These are phyloP conservation scores for Saturnispora gosingensis DNA, from an alignment of 805 yeast species.

Conservation along the genomic window DNA sequence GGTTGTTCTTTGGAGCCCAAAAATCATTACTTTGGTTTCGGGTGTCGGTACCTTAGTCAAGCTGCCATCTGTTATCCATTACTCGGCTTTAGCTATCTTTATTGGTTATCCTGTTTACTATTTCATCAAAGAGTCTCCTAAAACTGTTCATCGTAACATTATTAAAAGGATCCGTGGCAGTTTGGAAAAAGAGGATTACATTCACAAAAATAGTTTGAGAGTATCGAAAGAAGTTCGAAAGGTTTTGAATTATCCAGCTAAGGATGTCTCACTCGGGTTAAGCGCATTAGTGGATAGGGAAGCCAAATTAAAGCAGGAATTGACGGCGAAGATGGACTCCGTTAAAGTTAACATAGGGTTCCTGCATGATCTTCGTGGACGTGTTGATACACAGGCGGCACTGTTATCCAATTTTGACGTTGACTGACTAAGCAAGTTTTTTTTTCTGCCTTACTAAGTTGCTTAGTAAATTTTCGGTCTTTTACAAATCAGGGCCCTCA, in stretches of 20 bases:
- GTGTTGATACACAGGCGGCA: slow-evolving; percentile 17
- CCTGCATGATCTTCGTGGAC: slow-evolving; percentile 35
- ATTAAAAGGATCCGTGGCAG: slow-evolving; percentile 60
- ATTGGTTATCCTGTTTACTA: slow-evolving; percentile 36
- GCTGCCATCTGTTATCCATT: slow-evolving; percentile 27
- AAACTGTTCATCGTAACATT: slow-evolving; percentile 78
- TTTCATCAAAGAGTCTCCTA: slow-evolving; percentile 71
- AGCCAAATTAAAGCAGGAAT: slow-evolving; percentile 45
- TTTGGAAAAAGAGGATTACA: slow-evolving; percentile 62
- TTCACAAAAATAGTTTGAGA: slow-evolving; percentile 67
- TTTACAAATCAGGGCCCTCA: not conserved
- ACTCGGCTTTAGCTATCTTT: slow-evolving; percentile 21
- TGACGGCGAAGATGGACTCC: slow-evolving; percentile 41
- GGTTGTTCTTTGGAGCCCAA: slow-evolving; percentile 22
- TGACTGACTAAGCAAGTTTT: slow-evolving; percentile 3
- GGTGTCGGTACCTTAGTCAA: slow-evolving; percentile 25
- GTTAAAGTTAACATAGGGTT: slow-evolving; percentile 49
- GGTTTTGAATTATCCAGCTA: slow-evolving; percentile 72
- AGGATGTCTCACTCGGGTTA: slow-evolving; percentile 67
- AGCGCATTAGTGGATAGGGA: slow-evolving; percentile 58
- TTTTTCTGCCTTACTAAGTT: not conserved
- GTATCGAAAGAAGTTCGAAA: slow-evolving; percentile 74
- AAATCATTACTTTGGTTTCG: slow-evolving; percentile 22
- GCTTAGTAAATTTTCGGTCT: not conserved
- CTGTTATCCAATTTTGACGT: slow-evolving; percentile 11